phyloP scores from a whole-genome alignment of 805 yeast genomes.

The Suhomyces emberorum region DNA sequence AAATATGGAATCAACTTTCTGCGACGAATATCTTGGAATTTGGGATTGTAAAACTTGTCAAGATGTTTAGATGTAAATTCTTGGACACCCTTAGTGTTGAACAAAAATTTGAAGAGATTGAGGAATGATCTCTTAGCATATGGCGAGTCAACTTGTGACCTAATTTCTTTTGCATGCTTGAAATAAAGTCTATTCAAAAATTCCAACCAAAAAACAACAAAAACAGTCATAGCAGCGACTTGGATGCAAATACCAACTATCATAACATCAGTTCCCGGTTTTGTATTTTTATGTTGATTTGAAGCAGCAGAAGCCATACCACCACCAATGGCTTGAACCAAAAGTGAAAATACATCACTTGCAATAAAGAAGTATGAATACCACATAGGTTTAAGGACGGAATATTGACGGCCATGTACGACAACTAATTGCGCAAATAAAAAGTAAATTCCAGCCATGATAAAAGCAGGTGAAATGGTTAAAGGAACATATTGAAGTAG shows the following conservation, averaged over 20 bases:
- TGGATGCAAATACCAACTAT: conserved; percentile 39
- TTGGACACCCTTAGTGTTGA: conserved; percentile 22
- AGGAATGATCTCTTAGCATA: conserved; percentile 17
- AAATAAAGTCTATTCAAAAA: conserved; percentile 32
- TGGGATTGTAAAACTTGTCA: conserved; percentile 29
- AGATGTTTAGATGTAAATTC: conserved; percentile 20
- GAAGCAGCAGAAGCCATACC: conserved; percentile 30
- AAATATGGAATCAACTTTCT: conserved; percentile 27
- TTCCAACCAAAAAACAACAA: conserved; percentile 34
- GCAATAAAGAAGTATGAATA: conserved; percentile 41
- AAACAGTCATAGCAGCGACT: conserved; percentile 37
- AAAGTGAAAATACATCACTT: conserved; percentile 33
- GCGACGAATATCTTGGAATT: conserved; percentile 21
- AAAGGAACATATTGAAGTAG: conserved; percentile 33
- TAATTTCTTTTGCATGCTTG: conserved; percentile 16
- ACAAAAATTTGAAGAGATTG: conserved; percentile 28
- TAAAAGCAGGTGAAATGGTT: conserved; percentile 41
- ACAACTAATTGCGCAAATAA: conserved; percentile 40
- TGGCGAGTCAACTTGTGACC: conserved; percentile 7
- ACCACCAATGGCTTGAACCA: conserved; percentile 43
- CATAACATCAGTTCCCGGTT: conserved; percentile 35
- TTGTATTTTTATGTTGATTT: conserved; percentile 16
- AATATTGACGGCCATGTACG: conserved; percentile 35
- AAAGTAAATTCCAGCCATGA: conserved; percentile 43
- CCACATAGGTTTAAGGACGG: conserved; percentile 41